These are phyloP conservation scores for Trametes gibbosa DNA, from an alignment of 768 basidiomycete genomes.

Conservation along the genomic window DNA sequence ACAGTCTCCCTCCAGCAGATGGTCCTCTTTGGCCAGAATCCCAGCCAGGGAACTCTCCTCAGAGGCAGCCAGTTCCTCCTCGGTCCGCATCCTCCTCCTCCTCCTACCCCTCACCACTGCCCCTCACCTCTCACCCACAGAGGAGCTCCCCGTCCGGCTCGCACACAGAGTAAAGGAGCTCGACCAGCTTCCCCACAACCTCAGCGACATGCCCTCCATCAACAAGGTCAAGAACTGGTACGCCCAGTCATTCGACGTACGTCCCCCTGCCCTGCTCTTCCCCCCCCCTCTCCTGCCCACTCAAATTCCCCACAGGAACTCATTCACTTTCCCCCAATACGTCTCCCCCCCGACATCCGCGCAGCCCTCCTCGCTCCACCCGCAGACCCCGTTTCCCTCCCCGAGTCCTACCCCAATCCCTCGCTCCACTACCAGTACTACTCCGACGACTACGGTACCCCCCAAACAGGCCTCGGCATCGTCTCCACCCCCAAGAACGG, in stretches of 20 bases:
- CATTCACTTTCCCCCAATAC: slow-evolving; percentile 78
- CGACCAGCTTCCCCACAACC: slow-evolving; percentile 88
- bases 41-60: slow-evolving; percentile 90
- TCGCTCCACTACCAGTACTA: slow-evolving; percentile 51
- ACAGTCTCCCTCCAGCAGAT: slow-evolving; percentile 95
- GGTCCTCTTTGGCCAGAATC: slow-evolving; percentile 96
- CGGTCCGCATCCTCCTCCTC: slow-evolving; percentile 47
- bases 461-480: slow-evolving; percentile 18
- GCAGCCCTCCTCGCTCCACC: slow-evolving; percentile 56
- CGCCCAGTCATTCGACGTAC: slow-evolving; percentile 94
- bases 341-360: slow-evolving; percentile 63
- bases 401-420: slow-evolving; percentile 80
- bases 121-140: slow-evolving; percentile 35
- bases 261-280: slow-evolving; percentile 24
- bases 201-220: slow-evolving; percentile 89
- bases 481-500: slow-evolving; percentile 22
- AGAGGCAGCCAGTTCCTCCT: slow-evolving; percentile 87
- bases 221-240: slow-evolving; percentile 98
- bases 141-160: slow-evolving; percentile 92
- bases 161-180: slow-evolving; percentile 97
- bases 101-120: neutral
- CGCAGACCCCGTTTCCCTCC: slow-evolving; percentile 49
- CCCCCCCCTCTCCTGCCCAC: neutral
- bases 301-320: slow-evolving; percentile 63
- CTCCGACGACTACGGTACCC: slow-evolving; percentile 25